phyloP scores from a whole-genome alignment of 768 basidiomycete genomes.

The Cytidiella melzeri region DNA sequence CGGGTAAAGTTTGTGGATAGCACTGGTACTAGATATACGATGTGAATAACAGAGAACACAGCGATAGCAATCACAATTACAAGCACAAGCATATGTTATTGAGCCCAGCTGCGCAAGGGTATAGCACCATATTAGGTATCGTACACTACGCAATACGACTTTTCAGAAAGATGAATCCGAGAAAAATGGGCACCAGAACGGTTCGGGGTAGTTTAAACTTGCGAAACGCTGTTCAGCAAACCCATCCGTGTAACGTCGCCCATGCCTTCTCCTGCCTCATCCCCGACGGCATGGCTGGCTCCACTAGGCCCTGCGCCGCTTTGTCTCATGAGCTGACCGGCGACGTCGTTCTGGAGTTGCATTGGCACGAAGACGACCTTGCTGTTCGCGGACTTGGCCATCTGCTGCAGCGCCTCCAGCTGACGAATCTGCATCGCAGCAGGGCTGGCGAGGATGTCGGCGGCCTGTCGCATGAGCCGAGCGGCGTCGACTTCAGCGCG shows the following conservation, averaged over 20 bases:
- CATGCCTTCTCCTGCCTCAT: constrained; percentile 36
- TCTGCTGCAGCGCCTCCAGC: constrained; percentile 90
- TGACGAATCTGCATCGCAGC: constrained; percentile 99
- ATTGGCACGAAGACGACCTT: constrained; percentile 96
- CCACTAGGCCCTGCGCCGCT: constrained; percentile 15
- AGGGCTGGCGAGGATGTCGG: constrained; percentile 88
- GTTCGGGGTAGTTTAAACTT: too few relatives aligned
- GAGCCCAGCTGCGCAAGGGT: too few relatives aligned
- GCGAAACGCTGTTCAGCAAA: constrained; percentile 45
- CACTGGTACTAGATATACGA: too few relatives aligned
- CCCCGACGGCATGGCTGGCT: constrained; percentile 10
- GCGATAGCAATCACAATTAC: too few relatives aligned
- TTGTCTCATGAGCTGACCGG: constrained; percentile 37
- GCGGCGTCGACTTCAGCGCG: constrained; percentile 95
- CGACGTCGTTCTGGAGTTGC: constrained; percentile 77
- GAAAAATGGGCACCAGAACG: too few relatives aligned
- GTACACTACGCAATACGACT: too few relatives aligned
- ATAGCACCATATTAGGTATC: too few relatives aligned
- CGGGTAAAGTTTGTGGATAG: too few relatives aligned
- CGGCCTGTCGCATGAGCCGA: constrained; percentile 93
- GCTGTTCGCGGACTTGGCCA: constrained; percentile 83
- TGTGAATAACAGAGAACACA: too few relatives aligned
- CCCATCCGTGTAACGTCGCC: constrained; percentile 44
- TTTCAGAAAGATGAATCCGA: too few relatives aligned
- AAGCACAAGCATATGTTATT: too few relatives aligned